Evolutionary conservation across 495 filamentous ascomycete species (phyloP).

Genomic region (Darksidea phi): DNA sequence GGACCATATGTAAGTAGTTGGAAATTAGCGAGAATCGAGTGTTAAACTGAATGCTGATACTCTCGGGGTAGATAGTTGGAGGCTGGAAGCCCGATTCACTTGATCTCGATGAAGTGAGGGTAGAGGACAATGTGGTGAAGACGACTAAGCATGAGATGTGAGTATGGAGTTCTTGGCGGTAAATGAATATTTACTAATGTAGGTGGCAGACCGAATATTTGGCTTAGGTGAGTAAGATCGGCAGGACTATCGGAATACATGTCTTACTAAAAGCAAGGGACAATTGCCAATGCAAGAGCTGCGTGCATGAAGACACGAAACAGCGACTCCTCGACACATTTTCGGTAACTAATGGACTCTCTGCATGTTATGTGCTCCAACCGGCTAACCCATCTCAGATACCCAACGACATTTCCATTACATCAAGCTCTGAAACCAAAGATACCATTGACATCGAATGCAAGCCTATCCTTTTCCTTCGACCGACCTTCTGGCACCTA

Average conservation of each 20-base stretch:
- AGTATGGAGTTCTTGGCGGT: neutral
- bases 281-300: constrained; percentile 66
- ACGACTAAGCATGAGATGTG: neutral
- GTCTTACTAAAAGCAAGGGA: neutral
- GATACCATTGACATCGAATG: constrained; percentile 48
- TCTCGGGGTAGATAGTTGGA: too few relatives aligned
- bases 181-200: neutral
- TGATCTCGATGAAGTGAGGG: too few relatives aligned
- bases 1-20: too few relatives aligned
- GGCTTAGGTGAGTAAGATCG: constrained; percentile 32
- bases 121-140: constrained; percentile 1
- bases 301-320: constrained; percentile 73
- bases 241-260: neutral
- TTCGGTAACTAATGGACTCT: constrained; percentile 47
- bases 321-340: constrained; percentile 76
- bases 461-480: constrained; percentile 30
- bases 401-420: constrained; percentile 51
- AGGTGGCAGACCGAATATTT: constrained; percentile 29
- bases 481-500: neutral
- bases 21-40: too few relatives aligned
- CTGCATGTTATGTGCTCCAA: neutral
- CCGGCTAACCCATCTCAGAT: constrained; percentile 47
- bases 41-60: too few relatives aligned
- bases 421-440: constrained; percentile 36
- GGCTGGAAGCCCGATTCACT: too few relatives aligned